Base-by-base conservation (phyloP, 345 rosid species). In the Cardamine resedifolia region DNA sequence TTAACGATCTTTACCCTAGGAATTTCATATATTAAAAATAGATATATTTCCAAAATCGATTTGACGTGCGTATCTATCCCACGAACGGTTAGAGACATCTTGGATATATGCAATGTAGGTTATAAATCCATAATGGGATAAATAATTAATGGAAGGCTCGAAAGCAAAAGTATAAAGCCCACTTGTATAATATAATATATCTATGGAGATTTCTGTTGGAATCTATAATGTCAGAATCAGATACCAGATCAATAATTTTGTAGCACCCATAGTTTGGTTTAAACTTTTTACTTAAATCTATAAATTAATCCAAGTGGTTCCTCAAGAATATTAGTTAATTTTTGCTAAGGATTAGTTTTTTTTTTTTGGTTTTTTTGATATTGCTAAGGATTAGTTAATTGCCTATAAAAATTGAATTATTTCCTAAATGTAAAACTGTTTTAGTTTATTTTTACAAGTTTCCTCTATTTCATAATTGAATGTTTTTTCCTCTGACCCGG, bases 21-120 rank as follows among this genome's bases (percentile, higher is more conserved):
- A 18, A 56, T 58, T 8, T 19, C 7, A 53, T 11, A 55, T 39
- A 34, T 7, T 16, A 0, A 4, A 1, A 1, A 33, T 1, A 8
- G 0, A 21, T 7, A 47, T 16, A 11, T 72, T 63, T 43, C 65
- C 57, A n/a, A 16, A 64, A 50, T 52, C 9, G 64, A 43, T 41
- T 41, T 68, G 74, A 75, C 78, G 74, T 75, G 74, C 57, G 70
- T 39, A 75, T 60, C 74, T 70, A 20, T 74, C 67, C 9, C 16
- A 75, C 38, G 45, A 44, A 61, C 74, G 55, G 78, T 75, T 60
- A 30, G 62, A 31, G 30, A 53, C 68, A 75, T 66, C 23, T 58
- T 75, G 62, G 30, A 51, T 59, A 41, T 66, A 23, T 60, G 38
- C 58, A 50, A 6, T 51, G 73, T 41, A 75, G 56, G 64, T 75